A percentile compares a stretch with the other conserved stretches of the same genome.
These are phyloP conservation scores for Smallanthus sonchifolius DNA, from an alignment of 129 eudicot species.

Conservation along the genomic window DNA sequence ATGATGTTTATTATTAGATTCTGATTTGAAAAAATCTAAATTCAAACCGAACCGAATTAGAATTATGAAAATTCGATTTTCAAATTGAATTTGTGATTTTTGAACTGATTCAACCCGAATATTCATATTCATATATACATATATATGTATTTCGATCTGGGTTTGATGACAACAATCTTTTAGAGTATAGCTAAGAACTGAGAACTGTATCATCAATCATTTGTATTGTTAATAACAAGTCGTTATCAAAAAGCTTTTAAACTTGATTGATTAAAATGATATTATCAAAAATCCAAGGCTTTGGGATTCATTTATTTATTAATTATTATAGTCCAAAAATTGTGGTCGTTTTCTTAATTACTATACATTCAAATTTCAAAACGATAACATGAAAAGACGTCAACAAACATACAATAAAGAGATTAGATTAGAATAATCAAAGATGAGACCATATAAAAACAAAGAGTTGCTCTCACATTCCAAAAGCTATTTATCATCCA, in stretches of 20 bases:
- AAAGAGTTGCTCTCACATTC: slow-evolving; percentile 17
- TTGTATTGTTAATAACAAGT: neutral
- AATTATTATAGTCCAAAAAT: neutral
- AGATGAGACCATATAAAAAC: slow-evolving; percentile 8
- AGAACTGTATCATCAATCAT: neutral
- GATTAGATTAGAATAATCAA: slow-evolving; percentile 1
- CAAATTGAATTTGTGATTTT: too few species aligned
- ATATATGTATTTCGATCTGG: too few species aligned
- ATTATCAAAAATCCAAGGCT: slow-evolving; percentile 1
- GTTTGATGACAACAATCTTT: neutral
- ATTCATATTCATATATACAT: too few species aligned
- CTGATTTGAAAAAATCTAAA: too few species aligned
- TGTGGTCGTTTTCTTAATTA: slow-evolving; percentile 5
- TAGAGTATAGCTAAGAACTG: neutral
- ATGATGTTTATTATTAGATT: too few species aligned
- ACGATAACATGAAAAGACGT: slow-evolving; percentile 5
- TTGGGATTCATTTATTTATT: neutral
- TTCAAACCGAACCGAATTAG: too few species aligned
- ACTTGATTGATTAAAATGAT: neutral
- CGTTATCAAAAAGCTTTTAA: neutral
- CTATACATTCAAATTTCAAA: neutral
- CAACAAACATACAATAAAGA: neutral
- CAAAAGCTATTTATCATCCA: neutral
- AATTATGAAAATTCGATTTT: too few species aligned
- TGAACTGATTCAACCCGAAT: too few species aligned